Percentiles rank a stretch among this genome's conserved stretches.
Evolutionary conservation across 2,329 filamentous ascomycete species (phyloP).

Genomic region (Botrytis tulipae): DNA sequence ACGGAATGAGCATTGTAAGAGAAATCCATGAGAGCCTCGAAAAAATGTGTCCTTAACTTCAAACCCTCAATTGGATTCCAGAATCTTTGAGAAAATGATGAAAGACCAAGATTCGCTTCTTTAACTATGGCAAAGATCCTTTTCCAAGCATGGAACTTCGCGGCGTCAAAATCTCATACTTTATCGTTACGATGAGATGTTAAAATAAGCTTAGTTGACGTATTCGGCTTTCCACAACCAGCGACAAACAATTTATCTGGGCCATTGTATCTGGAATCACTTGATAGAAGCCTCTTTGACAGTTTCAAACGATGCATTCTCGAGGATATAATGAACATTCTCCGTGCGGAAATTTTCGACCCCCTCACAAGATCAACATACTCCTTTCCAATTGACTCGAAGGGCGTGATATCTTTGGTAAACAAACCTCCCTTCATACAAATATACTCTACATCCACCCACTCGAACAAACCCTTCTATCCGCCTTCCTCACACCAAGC

Average conservation of each 20-base stretch:
- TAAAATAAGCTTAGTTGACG: background rate
- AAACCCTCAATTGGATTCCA: background rate
- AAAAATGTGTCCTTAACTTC: background rate
- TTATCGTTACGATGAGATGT: background rate
- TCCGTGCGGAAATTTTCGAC: background rate
- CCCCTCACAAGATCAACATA: background rate
- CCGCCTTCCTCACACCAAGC: background rate
- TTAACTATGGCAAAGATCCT: background rate
- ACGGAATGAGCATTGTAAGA: accelerated
- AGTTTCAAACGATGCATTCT: accelerated
- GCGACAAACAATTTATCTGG: too few species aligned
- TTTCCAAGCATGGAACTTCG: background rate
- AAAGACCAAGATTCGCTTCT: background rate
- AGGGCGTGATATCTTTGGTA: background rate
- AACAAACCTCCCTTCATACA: background rate
- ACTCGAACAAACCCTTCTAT: background rate
- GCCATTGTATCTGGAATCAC: background rate
- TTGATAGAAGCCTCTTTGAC: accelerated
- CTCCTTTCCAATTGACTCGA: background rate
- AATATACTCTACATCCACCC: background rate
- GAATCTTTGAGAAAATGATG: background rate
- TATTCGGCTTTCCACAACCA: background rate
- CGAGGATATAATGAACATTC: background rate
- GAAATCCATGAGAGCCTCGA: background rate
- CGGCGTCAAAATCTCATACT: background rate